These are phyloP conservation scores for Glycine latifolia DNA, from an alignment of 306 rosid species.

Conservation along the genomic window DNA sequence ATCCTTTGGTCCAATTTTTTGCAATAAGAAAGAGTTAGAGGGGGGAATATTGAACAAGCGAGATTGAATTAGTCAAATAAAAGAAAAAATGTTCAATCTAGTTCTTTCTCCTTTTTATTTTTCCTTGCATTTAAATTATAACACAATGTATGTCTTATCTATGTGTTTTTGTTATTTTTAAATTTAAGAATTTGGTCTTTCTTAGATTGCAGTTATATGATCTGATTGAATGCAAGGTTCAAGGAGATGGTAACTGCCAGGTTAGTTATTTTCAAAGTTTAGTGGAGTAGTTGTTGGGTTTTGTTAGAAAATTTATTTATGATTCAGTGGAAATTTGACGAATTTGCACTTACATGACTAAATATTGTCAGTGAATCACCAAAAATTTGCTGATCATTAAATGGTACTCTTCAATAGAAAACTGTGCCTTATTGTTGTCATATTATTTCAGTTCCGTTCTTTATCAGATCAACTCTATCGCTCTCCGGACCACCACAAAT, in stretches of 20 bases:
- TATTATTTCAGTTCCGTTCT: conserved; percentile 82
- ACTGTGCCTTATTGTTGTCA: conserved; percentile 40
- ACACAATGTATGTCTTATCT: conserved; percentile 20
- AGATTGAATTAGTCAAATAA: too few species aligned
- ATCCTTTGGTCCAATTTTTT: too few species aligned
- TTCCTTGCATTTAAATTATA: conserved; percentile 16
- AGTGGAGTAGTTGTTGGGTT: not conserved
- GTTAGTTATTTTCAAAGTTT: conserved; percentile 45
- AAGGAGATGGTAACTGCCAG: conserved; percentile 99
- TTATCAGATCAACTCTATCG: conserved; percentile 96
- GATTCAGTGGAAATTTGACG: conserved; percentile 25
- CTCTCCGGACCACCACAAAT: conserved; percentile 77
- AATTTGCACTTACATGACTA: conserved; percentile 16
- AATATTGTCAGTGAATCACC: not conserved
- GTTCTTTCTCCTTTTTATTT: not conserved
- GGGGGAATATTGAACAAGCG: too few species aligned
- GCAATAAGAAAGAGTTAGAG: too few species aligned
- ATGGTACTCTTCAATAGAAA: conserved; percentile 9
- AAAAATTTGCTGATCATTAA: conserved; percentile 19
- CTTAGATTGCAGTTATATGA: conserved; percentile 86
- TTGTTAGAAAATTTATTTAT: not conserved
- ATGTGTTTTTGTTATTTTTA: conserved; percentile 34
- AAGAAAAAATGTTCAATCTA: too few species aligned
- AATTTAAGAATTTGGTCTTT: conserved; percentile 45
- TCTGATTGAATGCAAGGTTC: conserved; percentile 80